Evolutionary conservation across 2,329 filamentous ascomycete species (phyloP).

Genomic region (Sordariomycetes sp.): DNA sequence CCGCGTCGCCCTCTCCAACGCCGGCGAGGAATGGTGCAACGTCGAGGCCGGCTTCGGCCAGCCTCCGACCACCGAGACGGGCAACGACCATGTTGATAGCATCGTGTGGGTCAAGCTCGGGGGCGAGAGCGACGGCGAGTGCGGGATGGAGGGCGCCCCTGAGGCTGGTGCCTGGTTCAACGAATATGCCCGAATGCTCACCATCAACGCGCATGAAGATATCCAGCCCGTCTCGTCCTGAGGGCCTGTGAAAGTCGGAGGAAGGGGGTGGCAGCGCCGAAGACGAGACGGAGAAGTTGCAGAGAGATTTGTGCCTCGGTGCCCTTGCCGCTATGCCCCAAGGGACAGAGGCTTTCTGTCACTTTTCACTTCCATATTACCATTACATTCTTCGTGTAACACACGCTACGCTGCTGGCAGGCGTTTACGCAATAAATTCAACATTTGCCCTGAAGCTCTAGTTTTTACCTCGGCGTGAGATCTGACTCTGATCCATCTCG

Average conservation of each 20-base stretch:
- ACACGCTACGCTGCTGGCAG: too few relatives aligned
- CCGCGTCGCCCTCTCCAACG: constrained; percentile 21
- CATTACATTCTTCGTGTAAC: too few relatives aligned
- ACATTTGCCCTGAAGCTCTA: too few relatives aligned
- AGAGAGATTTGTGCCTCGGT: background rate
- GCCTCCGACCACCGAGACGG: constrained; percentile 17
- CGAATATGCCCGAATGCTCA: constrained; percentile 23
- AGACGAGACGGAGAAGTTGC: background rate
- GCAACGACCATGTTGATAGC: constrained; percentile 22
- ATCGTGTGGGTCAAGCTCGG: constrained; percentile 39
- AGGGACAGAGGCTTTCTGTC: too few relatives aligned
- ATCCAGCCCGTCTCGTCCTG: background rate
- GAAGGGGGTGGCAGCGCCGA: background rate
- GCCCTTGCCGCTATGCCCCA: too few relatives aligned
- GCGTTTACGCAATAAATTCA: too few relatives aligned
- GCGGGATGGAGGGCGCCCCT: constrained; percentile 21
- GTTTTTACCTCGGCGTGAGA: too few relatives aligned
- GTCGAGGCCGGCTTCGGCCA: constrained; percentile 24
- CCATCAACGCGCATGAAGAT: constrained; percentile 19
- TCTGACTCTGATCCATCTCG: too few relatives aligned
- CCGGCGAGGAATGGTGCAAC: constrained; percentile 26
- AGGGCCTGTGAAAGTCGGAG: background rate
- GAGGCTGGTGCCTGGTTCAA: constrained; percentile 25
- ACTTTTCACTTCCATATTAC: too few relatives aligned
- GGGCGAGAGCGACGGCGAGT: constrained; percentile 36